Base-by-base conservation (phyloP, 345 rosid genomes). In the Mangifera indica region DNA sequence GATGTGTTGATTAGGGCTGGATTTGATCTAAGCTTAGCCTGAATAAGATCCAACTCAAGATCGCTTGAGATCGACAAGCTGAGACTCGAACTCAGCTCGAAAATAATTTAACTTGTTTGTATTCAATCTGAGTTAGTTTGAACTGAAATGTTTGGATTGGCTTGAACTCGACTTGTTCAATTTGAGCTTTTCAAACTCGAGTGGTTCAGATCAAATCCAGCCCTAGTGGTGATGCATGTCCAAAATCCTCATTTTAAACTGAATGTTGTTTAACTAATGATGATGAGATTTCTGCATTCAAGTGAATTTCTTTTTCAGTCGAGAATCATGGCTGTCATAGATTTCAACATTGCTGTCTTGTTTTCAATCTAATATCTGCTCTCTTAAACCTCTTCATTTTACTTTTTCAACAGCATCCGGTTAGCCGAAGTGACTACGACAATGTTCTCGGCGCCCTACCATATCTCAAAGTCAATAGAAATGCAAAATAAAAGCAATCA, bases 381-480 rank as follows among this genome's bases (percentile, higher is more conserved):
- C 40, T 14, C 70, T 62, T 42, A 15, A 7, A 14, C 49, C 17
- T 26, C 52, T 34, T 49, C 60, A 25, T 22, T 52, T 54, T 67
- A 25, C 59, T 72, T 61, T 49, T 7, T 69, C 21, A 73, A 74
- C 91, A 91, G 98, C 73, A 63, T 5, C 75, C 67, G 2, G 97
- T 94, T 60, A 79, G 62, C 87, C 78, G 88, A 77, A 91, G 97
- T 22, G 98, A 94, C 86, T 94, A 94, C 25, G 87, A 94, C 83
- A 94, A 94, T 3, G 97, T 94, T 76, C 85, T 91, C 0, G 95
- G 97, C 0, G 90, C 91, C 51, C 55, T 94, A 69, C 97, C 97
- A 0, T 94, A 94, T 76, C 84, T 94, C 69, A 90, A 91, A 87
- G 98, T 94, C 72, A 87, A 94, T 49, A 84, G 97, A 75, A 67